Base-by-base conservation (phyloP, 306 rosid genomes). In the Inga laurina region DNA sequence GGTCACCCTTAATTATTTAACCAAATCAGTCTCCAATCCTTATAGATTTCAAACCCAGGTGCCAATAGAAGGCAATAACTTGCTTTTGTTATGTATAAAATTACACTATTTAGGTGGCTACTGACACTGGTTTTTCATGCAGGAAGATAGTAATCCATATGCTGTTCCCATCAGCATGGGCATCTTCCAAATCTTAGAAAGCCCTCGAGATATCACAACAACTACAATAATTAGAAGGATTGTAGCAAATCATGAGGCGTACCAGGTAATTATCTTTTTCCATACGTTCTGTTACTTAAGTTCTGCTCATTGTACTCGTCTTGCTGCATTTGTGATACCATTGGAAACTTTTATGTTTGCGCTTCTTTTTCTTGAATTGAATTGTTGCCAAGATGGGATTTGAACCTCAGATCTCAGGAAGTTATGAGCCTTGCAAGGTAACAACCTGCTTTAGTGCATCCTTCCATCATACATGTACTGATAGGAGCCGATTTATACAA, bases 191-290 rank as follows among this genome's bases (percentile, higher is more conserved):
- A 64, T 64, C 70, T 13, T 64, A 64, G 70, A 88, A 5, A 95
- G 99, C 86, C 88, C 97, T 44, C 77, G 92, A 74, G 98, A 90
- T 84, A 82, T 92, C 82, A 95, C 97, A 41, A 95, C 99, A 8
- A 91, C 97, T 81, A 93, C 98, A 3, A 95, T 95, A 89, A 93
- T 95, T 84, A 89, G 83, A 82, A 93, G 99, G 90, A 95, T 95
- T 51, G 91, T 95, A 54, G 79, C 96, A 56, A 95, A 95, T 85
- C 96, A 95, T 46, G 98, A 95, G 83, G 99, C 99, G 6, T 95
- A 90, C 85, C 99, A 92, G 97, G 99, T 95, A 79, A 27, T 64
- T 13, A 14, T 64, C 39, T 64, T 5, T 64, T 64, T 64, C 70
- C 41, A 30, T 30, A 14, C 37, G 0, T 64, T 13, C 14, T 61